These are phyloP conservation scores for Dactylellina leptospora DNA, from an alignment of 2,329 filamentous ascomycete species.

Conservation along the genomic window DNA sequence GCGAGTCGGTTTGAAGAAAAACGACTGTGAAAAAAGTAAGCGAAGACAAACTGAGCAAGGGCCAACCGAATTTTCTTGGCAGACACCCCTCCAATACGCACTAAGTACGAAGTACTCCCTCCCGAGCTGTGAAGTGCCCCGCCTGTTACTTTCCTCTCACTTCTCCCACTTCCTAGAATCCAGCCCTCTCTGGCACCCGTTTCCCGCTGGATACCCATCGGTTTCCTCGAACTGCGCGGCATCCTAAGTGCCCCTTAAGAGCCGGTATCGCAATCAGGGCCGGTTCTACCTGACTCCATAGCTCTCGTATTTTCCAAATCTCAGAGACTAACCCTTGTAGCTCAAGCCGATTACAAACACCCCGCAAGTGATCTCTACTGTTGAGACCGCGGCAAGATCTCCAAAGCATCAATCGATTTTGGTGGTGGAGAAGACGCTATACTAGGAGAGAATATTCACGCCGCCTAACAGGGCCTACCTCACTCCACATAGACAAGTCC, in stretches of 20 bases:
- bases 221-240: background rate
- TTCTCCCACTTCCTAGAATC: background rate
- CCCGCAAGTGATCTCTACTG: no score
- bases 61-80: no score
- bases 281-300: background rate
- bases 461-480: background rate
- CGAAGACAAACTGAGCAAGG: no score
- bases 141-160: slow-evolving; percentile 9
- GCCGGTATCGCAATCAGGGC: background rate
- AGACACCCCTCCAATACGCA: no score
- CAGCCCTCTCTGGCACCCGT: background rate
- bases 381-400: no score
- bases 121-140: slow-evolving; percentile 8
- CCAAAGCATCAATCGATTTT: no score
- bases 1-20: no score
- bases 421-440: no score
- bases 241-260: background rate
- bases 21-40: no score
- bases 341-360: no score
- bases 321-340: background rate
- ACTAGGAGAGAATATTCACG: background rate
- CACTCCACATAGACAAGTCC: background rate
- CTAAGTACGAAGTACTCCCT: background rate
- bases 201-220: background rate
- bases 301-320: background rate